These are phyloP conservation scores for Graphium sp. DNA, from an alignment of 2,329 filamentous ascomycete species.

Conservation along the genomic window DNA sequence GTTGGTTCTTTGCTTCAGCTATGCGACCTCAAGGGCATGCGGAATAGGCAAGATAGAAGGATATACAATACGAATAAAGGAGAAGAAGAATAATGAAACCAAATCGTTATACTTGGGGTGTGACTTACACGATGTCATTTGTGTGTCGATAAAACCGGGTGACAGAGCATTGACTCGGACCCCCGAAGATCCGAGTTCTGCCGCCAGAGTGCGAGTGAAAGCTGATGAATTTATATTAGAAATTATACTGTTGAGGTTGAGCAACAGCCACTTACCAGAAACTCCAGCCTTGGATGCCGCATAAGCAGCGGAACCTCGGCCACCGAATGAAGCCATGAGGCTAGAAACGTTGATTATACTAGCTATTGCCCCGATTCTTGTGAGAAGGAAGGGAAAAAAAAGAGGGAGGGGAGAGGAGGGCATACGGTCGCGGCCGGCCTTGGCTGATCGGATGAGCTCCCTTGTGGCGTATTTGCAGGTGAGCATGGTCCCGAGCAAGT, in stretches of 20 bases:
- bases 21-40: constrained; percentile 5
- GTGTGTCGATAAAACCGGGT: constrained; percentile 68
- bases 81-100: no score
- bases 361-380: constrained; percentile 19
- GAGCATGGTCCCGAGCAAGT: constrained; percentile 49
- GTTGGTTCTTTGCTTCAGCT: not conserved
- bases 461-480: constrained; percentile 32
- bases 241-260: not conserved
- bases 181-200: constrained; percentile 39
- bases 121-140: constrained; percentile 56
- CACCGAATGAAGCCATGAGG: constrained; percentile 52
- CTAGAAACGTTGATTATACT: constrained; percentile 76
- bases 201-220: constrained; percentile 50
- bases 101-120: no score
- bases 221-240: constrained; percentile 20
- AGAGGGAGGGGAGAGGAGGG: no score
- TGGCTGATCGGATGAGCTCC: constrained; percentile 4
- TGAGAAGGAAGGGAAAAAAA: no score
- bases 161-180: constrained; percentile 68
- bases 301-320: constrained; percentile 55
- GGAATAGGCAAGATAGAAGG: constrained; percentile 6
- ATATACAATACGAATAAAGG: no score
- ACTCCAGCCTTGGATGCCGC: constrained; percentile 70
- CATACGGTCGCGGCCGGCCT: no score
- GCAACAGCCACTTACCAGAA: constrained; percentile 31